Evolutionary conservation across 1,139 yeast genomes (phyloP), one percentile per base, ranked within the genome.

Genomic region (Candida sp.): DNA sequence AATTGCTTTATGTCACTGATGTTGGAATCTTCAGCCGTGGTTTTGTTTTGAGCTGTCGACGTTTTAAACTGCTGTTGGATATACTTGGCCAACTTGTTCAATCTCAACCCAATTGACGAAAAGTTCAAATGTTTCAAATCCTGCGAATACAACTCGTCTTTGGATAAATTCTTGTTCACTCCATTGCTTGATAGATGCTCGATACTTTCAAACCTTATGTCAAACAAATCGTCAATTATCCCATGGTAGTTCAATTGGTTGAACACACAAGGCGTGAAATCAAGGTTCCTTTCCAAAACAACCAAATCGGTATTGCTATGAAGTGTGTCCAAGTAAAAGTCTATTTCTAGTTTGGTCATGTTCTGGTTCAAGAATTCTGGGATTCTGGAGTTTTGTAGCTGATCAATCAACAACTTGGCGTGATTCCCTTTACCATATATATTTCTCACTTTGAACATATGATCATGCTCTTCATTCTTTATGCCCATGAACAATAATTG

Each of bases 241-340:
- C 99, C 99, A 34, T 83, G 79, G 63, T 93, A 94, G 2, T 91
- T 89, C 58, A 92, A 70, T 61, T 94, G 98, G 34, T 86, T 84
- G 54, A 91, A 70, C 11, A 90, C 63, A 2, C 92, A 86, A 0
- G 97, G 84, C 5, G 88, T 65, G 46, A 83, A 78, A 68, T 94
- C 99, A 33, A 86, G 66, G 51, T 85, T 83, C 48, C 99, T 75
- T 63, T 94, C 99, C 25, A 94, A 62, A 1, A 93, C 86, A 12
- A 94, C 78, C 45, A 93, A 70, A 65, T 88, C 90, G 38, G 83
- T 63, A 48, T 81, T 81, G 6, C 82, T 78, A 31, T 66, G 65
- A 8, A 78, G 62, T 48, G 67, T 68, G 8, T 65, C 58, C 23
- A 60, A 51, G 53, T 73, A 76, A 47, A 75, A 77, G 47, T 75